Conservation (phyloP, 192 early-diverging fungal species). For the Gorgonomyces haynaldii region DNA sequence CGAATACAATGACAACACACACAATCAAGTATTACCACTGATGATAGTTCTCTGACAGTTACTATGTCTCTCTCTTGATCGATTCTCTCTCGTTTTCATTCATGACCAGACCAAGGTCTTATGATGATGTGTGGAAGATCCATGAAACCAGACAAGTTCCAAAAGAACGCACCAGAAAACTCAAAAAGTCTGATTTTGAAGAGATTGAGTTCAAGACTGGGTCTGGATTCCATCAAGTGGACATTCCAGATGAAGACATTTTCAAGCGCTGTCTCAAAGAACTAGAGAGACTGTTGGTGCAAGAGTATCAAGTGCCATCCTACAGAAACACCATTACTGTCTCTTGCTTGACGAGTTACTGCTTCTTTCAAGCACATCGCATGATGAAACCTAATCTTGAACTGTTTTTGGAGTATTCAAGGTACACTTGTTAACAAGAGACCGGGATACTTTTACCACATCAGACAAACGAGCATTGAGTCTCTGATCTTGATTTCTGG, state of each 20-base stretch:
- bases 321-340: conserved; percentile 78
- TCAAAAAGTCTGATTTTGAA: no score
- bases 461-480: conserved; percentile 65
- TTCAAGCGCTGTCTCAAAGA: conserved; percentile 48
- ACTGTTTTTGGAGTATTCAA: conserved; percentile 60
- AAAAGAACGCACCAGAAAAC: no score
- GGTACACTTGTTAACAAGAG: no score
- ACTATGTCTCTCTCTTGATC: conserved; percentile 67
- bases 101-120: conserved; percentile 19
- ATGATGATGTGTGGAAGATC: neutral
- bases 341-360: conserved; percentile 61
- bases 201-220: conserved; percentile 13
- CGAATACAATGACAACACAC: conserved; percentile 85
- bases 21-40: conserved; percentile 48
- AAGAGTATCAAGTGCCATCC: conserved; percentile 74
- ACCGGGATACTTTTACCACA: conserved; percentile 56
- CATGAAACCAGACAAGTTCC: conserved; percentile 1
- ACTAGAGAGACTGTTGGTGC: conserved; percentile 63
- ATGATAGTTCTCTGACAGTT: conserved; percentile 62
- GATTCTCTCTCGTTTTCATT: conserved; percentile 54
- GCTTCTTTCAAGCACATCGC: conserved; percentile 56
- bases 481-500: conserved; percentile 64
- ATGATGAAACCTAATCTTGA: conserved; percentile 53
- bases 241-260: conserved; percentile 23
- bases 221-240: neutral